Conservation (phyloP, 805 yeast species). For the Candida michaelii region DNA sequence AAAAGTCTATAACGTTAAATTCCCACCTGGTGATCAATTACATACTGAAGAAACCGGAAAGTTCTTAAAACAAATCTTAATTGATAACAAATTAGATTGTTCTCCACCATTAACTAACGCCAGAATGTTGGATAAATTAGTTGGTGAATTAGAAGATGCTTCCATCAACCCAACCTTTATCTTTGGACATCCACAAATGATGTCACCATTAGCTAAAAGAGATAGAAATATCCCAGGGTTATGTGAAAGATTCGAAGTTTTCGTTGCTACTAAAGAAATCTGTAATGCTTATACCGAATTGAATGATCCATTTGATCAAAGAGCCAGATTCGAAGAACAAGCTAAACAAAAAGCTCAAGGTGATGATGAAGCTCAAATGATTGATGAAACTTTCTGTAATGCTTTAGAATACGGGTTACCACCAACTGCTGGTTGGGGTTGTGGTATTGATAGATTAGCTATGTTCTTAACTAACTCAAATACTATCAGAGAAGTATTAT, state of each 20-base stretch:
- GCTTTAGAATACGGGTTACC: slow-evolving; percentile 98
- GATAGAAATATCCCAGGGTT: slow-evolving; percentile 89
- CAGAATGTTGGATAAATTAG: slow-evolving; percentile 97
- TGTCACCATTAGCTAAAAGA: slow-evolving; percentile 98
- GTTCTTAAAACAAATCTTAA: slow-evolving; percentile 78
- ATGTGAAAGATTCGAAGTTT: slow-evolving; percentile 97
- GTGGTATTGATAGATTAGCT: slow-evolving; percentile 97
- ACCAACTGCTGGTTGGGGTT: slow-evolving; percentile 99
- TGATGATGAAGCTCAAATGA: slow-evolving; percentile 96
- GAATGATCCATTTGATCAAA: slow-evolving; percentile 98
- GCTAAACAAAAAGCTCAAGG: slow-evolving; percentile 98
- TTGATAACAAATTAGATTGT: slow-evolving; percentile 82
- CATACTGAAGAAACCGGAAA: slow-evolving; percentile 92
- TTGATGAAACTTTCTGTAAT: slow-evolving; percentile 95
- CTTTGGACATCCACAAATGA: slow-evolving; percentile 99
- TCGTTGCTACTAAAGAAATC: slow-evolving; percentile 97
- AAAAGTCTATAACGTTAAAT: slow-evolving; percentile 77
- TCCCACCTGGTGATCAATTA: slow-evolving; percentile 94
- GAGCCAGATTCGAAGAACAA: slow-evolving; percentile 96
- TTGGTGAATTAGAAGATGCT: slow-evolving; percentile 92
- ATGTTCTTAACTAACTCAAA: slow-evolving; percentile 97
- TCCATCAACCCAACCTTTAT: slow-evolving; percentile 97
- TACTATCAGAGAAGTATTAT: slow-evolving; percentile 94
- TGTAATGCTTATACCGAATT: slow-evolving; percentile 98
- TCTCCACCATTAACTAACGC: slow-evolving; percentile 94